A percentile compares a stretch with the other conserved stretches of the same genome.
These are phyloP conservation scores for Suillus luteus DNA, from an alignment of 768 basidiomycete genomes.

Conservation along the genomic window DNA sequence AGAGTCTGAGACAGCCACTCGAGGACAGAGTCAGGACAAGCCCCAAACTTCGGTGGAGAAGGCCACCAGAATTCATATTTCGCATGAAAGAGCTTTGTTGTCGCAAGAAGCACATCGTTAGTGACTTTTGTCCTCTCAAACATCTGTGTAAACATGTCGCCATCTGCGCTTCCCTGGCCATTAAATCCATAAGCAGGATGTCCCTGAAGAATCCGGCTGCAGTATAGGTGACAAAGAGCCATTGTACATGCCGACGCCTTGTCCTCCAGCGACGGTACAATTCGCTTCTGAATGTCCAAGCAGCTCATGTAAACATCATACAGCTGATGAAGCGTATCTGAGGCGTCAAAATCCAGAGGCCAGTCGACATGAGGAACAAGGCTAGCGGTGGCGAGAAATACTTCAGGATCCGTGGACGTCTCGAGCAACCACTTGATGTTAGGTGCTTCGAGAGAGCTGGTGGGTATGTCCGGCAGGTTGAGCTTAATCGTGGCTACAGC, in stretches of 20 bases:
- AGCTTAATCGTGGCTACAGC: background rate
- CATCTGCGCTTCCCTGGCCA: background rate
- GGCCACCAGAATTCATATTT: no score
- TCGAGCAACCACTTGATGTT: background rate
- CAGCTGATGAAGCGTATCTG: no score
- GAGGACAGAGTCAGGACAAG: background rate
- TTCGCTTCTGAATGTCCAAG: background rate
- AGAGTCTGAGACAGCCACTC: background rate
- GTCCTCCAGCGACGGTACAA: background rate
- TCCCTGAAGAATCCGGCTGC: background rate
- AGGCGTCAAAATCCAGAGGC: background rate
- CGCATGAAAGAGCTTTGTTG: background rate
- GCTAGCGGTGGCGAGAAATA: background rate
- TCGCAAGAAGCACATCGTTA: background rate
- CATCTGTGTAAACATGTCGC: fast-evolving
- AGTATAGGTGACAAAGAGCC: background rate
- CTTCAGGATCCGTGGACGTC: slow-evolving; percentile 21
- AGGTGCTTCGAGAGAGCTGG: background rate
- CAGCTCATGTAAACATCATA: background rate
- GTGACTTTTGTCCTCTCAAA: no score
- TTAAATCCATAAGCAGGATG: background rate
- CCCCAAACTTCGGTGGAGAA: background rate
- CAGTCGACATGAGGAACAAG: background rate
- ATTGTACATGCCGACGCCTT: background rate
- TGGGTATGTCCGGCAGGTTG: background rate